Evolutionary conservation across 805 yeast genomes (phyloP), one percentile per base, ranked within the genome.

Genomic region (Saccharomyces eubayanus): DNA sequence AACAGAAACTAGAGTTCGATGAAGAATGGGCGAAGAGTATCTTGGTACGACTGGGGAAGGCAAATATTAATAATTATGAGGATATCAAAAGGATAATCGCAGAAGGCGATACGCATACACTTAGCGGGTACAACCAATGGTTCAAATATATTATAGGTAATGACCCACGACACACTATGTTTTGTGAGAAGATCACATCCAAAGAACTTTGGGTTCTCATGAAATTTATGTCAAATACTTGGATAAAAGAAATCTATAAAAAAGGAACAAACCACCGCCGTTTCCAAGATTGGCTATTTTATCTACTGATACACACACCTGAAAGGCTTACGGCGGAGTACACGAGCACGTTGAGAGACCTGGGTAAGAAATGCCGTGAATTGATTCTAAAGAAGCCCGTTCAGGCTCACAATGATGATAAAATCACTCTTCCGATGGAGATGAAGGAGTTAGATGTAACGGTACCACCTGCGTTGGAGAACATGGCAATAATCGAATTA

Each of bases 41-140:
- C 14, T 43, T 62, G 2, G 28, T 28, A 10, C 57, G 49, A 40
- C 36, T 66, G 16, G 50, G 50, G 20, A 40, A 50, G 10, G 51
- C 49, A 6, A 53, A 58, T n/a, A 53, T 63, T 21, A 53, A 52
- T 21, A 55, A 53, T n/a, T 28, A 64, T 11, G 55, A 51, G 2
- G 65, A 61, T 43, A 53, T 68, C 1, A 58, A 57, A 50, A 40
- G 29, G 11, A 46, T 52, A 27, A 55, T 67, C n/a, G 28, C 28
- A 6, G 57, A 55, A 10, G 47, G 52, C 16, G 51, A 49, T 16
- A 11, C 30, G 6, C 53, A 50, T 6, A 54, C 51, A 29, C 67
- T 68, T 0, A 52, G 41, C 50, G 67, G 67, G 3, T 64, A 62
- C 47, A 63, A 61, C 30, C 62, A 63, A 45, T 69, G 72, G 72